Evolutionary conservation across 1,139 yeast genomes (phyloP), one percentile per base, ranked within the genome.

Genomic region (Hemisphaericaspora xylanilytica): DNA sequence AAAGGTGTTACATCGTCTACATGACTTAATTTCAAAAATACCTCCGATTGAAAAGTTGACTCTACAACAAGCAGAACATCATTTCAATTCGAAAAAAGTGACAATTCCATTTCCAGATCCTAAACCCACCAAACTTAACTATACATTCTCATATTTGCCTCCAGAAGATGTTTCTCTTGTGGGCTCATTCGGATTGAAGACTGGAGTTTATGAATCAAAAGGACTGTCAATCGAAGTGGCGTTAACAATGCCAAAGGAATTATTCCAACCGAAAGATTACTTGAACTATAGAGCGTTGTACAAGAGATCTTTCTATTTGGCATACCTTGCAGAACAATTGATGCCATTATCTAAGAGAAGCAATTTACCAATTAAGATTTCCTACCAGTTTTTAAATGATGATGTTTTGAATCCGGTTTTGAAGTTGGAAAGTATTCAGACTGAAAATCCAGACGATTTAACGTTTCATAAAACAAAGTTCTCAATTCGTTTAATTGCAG

Each of bases 81-180:
- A 58, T 32, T 75, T 81, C 53, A 65, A 72, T 43, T 61, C 73
- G 36, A 67, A 71, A 28, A 70, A 70, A 40, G 73, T 83, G 7
- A 67, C 78, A 2, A 79, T 89, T 27, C 97, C 97, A 28, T 90
- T 85, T 61, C 88, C 94, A 8, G 96, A 88, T 56, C 96, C 96
- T 11, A 85, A 84, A 54, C 95, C 96, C 28, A 64, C 76, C 10
- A 66, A 75, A 31, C 75, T 77, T 37, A 84, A 85, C 53, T 88
- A 86, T 61, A 78, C 76, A 44, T 83, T 90, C 52, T 73, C 79
- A 29, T 89, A 80, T 55, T 61, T 65, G 32, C 69, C 80, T n/a
- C 98, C 97, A 0, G 77, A 75, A 42, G 82, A 80, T 49, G 79
- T 90, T 18, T 80, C 90, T 14, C 73, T 92, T 35, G 83, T 87